Base-by-base conservation (phyloP, 129 eudicot genomes). In the Helichrysum umbraculigerum region DNA sequence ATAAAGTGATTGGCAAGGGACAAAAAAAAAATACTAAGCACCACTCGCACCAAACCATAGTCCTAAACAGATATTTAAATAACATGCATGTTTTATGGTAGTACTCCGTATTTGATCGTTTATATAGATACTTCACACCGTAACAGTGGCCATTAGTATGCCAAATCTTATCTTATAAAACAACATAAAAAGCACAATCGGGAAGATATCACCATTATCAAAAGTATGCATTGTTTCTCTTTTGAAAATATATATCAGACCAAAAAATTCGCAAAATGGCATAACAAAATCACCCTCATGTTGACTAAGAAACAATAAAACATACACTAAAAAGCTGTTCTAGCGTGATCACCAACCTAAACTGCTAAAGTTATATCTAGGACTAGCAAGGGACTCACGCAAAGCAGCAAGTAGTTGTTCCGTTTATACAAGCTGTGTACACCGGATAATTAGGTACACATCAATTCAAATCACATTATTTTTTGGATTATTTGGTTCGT, bases 211-310 rank as follows among this genome's bases (percentile, higher is more conserved):
- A 41, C 14, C 47, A 39, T 7, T 11, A 41, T 41, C 47, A 41
- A 9, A 0, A 41, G 14, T 29, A 15, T 28, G 41, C 21, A 22
- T 12, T 63, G 30, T 5, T 16, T 2, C 41, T 25, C 4, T 29
- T 29, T 6, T 1, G 0, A 32, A 29, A 29, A 15, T 2, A 41
- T 9, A 41, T 41, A 51, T 29, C 28, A 0, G 16, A 32, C 44
- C 51, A 16, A 70, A 22, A 68, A 42, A 39, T 7, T 3, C 30
- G 2, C 20, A 68, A 21, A 16, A 16, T 34, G 22, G 1, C 35
- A 11, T 50, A 6, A 28, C 28, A 25, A 50, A 70, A 70, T 70
- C 62, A 70, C 11, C 73, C 21, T 25, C 11, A 69, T 69, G 17
- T 8, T 19, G 5, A 35, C 51, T 72, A 11, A 51, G 25, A n/a